These are phyloP conservation scores for Apiotrichum sp. DNA, from an alignment of 1,284 basidiomycete species.

Conservation along the genomic window DNA sequence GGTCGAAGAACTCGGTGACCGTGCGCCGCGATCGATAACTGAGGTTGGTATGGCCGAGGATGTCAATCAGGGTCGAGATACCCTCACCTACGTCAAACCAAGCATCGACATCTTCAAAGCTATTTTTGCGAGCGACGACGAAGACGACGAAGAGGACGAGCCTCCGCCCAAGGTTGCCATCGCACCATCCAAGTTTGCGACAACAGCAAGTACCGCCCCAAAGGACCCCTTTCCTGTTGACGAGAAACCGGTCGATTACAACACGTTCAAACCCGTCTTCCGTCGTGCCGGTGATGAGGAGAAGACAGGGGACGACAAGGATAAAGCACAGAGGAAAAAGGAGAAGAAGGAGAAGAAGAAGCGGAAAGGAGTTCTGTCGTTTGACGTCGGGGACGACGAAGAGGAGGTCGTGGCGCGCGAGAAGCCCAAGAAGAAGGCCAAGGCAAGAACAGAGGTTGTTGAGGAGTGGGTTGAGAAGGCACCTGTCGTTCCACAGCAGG, in stretches of 20 bases:
- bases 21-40: constrained; percentile 39
- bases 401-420: constrained; percentile 18
- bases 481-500: constrained; percentile 3
- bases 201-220: constrained; percentile 3
- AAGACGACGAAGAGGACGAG: constrained; percentile 58
- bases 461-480: constrained; percentile 52
- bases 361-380: constrained; percentile 58
- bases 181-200: constrained; percentile 22
- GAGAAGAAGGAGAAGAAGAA: constrained; percentile 42
- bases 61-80: constrained; percentile 76
- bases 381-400: constrained; percentile 57
- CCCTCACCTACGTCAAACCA: constrained; percentile 77
- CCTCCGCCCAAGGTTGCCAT: constrained; percentile 9
- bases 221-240: constrained; percentile 21
- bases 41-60: constrained; percentile 87
- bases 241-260: constrained; percentile 29
- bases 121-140: constrained; percentile 84
- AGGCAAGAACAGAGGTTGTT: constrained; percentile 41
- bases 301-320: constrained; percentile 31
- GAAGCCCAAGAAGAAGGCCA: constrained; percentile 41
- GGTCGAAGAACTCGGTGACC: constrained; percentile 19
- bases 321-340: constrained; percentile 48
- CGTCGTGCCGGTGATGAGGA: constrained; percentile 12
- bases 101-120: constrained; percentile 91
- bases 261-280: constrained; percentile 58